Evolutionary conservation across 2,329 filamentous ascomycete genomes (phyloP), one percentile per base, ranked within the genome.

Genomic region (Stromatinia cepivora): DNA sequence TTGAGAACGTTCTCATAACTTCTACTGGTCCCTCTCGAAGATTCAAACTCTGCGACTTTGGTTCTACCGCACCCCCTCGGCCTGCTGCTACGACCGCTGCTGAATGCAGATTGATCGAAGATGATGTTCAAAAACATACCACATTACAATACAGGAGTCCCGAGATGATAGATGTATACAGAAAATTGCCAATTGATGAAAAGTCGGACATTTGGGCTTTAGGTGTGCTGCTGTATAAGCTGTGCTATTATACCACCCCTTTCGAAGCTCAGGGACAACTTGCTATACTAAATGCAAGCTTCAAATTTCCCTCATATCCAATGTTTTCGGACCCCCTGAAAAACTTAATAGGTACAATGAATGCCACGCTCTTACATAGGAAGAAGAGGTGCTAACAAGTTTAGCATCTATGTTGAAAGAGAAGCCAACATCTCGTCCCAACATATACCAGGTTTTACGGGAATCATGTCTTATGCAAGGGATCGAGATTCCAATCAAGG

Each of bases 21-120:
- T 72, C 85, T 54, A 85, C 86, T 61, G 87, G 86, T 15, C 84
- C 85, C n/a, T 86, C 86, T 53, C 88, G 87, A 75, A 86, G 90
- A 73, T 99, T 97, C 85, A 99, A 99, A 83, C 86, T 99, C 50
- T 99, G 95, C 82, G 95, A 99, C 83, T 99, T 99, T 84, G 95
- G 95, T 46, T 97, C 94, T 7, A 89, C 95, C 6, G 93, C 95
- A 4, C 84, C 90, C 39, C 94, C 95, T 48, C 87, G 91, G 72
- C 89, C 93, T 17, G 93, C 95, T 54, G 94, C 95, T 17, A 92
- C 89, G 22, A 94, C 92, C 7, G 91, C 94, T 9, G 89, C 90
- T 52, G 95, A 99, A 80, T 97, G 94, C 74, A 89, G 94, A 69
- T 81, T 96, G 75, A 93, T 98, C 77, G 95, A 99, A 80, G 95